phyloP scores from a whole-genome alignment of 495 filamentous ascomycete genomes.

The Lepidopterella palustris region DNA sequence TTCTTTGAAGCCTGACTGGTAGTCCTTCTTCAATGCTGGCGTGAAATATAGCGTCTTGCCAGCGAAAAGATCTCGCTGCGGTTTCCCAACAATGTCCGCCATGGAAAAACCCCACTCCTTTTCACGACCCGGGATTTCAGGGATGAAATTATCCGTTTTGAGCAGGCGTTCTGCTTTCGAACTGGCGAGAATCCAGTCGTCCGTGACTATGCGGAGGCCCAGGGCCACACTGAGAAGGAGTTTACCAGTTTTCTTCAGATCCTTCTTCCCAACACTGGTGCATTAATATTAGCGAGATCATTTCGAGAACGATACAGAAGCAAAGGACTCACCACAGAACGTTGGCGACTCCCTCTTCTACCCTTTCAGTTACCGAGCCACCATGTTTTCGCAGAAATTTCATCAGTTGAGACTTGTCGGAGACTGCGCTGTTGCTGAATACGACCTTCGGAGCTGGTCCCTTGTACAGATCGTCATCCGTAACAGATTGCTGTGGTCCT shows the following conservation, averaged over 20 bases:
- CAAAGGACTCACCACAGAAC: constrained; percentile 31
- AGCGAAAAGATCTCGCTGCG: constrained; percentile 25
- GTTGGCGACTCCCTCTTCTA: constrained; percentile 26
- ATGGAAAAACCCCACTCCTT: constrained; percentile 35
- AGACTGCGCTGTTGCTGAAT: constrained; percentile 32
- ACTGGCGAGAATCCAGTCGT: constrained; percentile 37
- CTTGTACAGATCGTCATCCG: constrained; percentile 12
- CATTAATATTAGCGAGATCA: background rate
- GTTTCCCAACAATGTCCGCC: constrained; percentile 24
- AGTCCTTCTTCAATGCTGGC: constrained; percentile 30
- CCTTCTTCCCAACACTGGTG: constrained; percentile 31
- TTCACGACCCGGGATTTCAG: constrained; percentile 29
- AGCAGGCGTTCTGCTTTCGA: constrained; percentile 26
- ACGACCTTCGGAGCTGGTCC: constrained; percentile 25
- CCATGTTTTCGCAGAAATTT: constrained; percentile 35
- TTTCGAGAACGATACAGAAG: background rate
- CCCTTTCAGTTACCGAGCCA: constrained; percentile 21
- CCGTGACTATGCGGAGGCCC: constrained; percentile 38
- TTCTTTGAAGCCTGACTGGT: constrained; percentile 30
- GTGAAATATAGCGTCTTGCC: constrained; percentile 36
- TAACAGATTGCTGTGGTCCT: background rate
- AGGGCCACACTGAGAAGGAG: constrained; percentile 33
- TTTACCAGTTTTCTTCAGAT: constrained; percentile 38
- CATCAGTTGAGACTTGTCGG: constrained; percentile 11
- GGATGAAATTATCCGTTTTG: constrained; percentile 26